A percentile compares a stretch with the other conserved stretches of the same genome.
Conservation (phyloP, 805 yeast species). For the Pachysolen tannophilus region DNA sequence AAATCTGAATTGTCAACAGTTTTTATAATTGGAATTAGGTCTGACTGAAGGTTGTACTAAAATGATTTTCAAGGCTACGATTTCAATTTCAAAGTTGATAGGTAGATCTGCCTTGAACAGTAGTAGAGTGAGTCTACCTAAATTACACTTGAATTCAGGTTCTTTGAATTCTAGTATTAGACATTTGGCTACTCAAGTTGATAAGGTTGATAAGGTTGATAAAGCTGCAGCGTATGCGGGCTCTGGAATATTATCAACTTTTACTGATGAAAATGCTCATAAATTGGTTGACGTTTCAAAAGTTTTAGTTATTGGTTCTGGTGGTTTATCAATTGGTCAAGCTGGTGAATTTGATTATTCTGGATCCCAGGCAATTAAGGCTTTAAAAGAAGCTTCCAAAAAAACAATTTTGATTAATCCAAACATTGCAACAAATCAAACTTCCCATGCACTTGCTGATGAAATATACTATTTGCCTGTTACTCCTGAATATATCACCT, state of each 20-base stretch:
- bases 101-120: too few species aligned
- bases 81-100: too few species aligned
- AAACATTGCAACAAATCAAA: constrained; percentile 94
- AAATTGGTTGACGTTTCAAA: constrained; percentile 75
- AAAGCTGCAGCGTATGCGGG: constrained; percentile 45
- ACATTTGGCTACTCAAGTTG: background rate
- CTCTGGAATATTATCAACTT: constrained; percentile 48
- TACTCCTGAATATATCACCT: constrained; percentile 91
- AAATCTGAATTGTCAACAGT: too few species aligned
- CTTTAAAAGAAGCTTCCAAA: constrained; percentile 84
- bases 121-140: too few species aligned
- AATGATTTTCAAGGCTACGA: too few species aligned
- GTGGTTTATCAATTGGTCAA: constrained; percentile 95
- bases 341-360: constrained; percentile 98
- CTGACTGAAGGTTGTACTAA: too few species aligned
- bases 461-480: constrained; percentile 94
- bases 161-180: too few species aligned
- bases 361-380: constrained; percentile 96
- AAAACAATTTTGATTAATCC: constrained; percentile 85
- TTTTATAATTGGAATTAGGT: too few species aligned
- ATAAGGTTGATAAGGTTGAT: too few species aligned
- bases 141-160: too few species aligned
- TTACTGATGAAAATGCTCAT: constrained; percentile 52
- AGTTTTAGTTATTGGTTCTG: constrained; percentile 92
- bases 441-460: constrained; percentile 91